phyloP scores from a whole-genome alignment of 768 basidiomycete genomes.

The Boletus eberwhitei region DNA sequence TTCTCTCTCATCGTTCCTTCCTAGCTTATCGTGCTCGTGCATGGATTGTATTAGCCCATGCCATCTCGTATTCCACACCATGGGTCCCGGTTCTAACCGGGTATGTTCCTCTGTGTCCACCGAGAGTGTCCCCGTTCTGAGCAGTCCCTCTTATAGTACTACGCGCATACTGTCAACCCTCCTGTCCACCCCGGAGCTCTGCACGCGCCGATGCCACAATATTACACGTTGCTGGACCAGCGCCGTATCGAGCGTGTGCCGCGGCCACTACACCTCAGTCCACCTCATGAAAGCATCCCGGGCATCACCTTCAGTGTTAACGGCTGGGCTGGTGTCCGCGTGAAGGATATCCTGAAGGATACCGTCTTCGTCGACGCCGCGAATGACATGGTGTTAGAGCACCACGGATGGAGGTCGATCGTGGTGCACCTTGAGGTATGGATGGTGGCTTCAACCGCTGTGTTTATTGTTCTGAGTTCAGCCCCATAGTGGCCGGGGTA shows the following conservation, averaged over 20 bases:
- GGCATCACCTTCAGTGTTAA: slow-evolving; percentile 16
- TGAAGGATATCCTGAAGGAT: slow-evolving; percentile 12
- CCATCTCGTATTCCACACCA: not conserved
- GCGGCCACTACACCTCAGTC: slow-evolving; percentile 10
- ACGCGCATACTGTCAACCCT: slow-evolving; percentile 7
- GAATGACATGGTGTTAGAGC: slow-evolving; percentile 14
- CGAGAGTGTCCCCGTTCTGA: not conserved
- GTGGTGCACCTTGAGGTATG: slow-evolving; percentile 21
- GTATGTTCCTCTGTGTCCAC: not conserved
- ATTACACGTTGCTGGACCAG: slow-evolving; percentile 13
- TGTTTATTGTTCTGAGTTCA: not conserved
- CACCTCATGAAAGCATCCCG: slow-evolving; percentile 12
- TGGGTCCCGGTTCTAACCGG: not conserved
- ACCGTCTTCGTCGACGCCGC: slow-evolving; percentile 13
- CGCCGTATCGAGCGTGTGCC: slow-evolving; percentile 21
- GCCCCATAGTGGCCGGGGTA: slow-evolving; percentile 26
- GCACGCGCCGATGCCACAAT: slow-evolving; percentile 18
- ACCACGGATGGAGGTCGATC: slow-evolving; percentile 21
- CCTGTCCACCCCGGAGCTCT: slow-evolving; percentile 17
- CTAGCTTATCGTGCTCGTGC: not conserved
- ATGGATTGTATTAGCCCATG: not conserved
- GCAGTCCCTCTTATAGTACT: slow-evolving; percentile 12
- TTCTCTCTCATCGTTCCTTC: not conserved
- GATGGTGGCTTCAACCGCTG: not conserved
- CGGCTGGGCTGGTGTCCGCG: slow-evolving; percentile 20